A percentile compares a stretch with the other conserved stretches of the same genome.
phyloP scores from a whole-genome alignment of 352 stramenopile species.

The Phytophthora quininea region DNA sequence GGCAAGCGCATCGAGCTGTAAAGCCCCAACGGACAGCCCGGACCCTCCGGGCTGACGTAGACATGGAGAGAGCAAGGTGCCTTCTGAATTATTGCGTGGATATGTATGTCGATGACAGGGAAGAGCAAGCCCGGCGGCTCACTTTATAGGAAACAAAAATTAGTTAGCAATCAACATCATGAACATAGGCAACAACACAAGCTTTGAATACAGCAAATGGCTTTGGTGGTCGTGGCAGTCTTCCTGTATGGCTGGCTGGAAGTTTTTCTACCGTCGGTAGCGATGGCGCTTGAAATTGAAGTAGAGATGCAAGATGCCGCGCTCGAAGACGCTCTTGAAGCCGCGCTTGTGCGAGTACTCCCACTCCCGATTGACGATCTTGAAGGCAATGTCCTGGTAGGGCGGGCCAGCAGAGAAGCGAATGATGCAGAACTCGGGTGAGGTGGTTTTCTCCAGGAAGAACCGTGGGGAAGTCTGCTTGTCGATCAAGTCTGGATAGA shows the following conservation, averaged over 20 bases:
- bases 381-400: conserved; percentile 99
- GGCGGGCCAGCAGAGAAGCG: conserved; percentile 97
- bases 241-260: neutral
- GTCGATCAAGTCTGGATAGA: conserved; percentile 99
- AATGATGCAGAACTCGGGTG: conserved; percentile 97
- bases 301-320: conserved; percentile 97
- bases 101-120: conserved; percentile 33
- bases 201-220: conserved; percentile 29
- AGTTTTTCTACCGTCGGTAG: conserved; percentile 91
- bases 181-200: conserved; percentile 32
- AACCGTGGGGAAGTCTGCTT: conserved; percentile 96
- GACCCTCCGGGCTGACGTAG: conserved; percentile 31
- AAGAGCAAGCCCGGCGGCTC: conserved; percentile 10
- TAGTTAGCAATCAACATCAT: conserved; percentile 31
- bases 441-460: conserved; percentile 92
- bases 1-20: conserved; percentile 83
- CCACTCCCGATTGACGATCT: conserved; percentile 99
- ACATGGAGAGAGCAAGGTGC: conserved; percentile 28
- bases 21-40: conserved; percentile 29
- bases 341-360: conserved; percentile 96
- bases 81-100: conserved; percentile 24
- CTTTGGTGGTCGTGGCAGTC: neutral
- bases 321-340: conserved; percentile 99
- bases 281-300: conserved; percentile 99
- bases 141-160: conserved; percentile 31